Evolutionary conservation across 2,329 filamentous ascomycete genomes (phyloP).

Genomic region (Arthrobotrys sinensis): DNA sequence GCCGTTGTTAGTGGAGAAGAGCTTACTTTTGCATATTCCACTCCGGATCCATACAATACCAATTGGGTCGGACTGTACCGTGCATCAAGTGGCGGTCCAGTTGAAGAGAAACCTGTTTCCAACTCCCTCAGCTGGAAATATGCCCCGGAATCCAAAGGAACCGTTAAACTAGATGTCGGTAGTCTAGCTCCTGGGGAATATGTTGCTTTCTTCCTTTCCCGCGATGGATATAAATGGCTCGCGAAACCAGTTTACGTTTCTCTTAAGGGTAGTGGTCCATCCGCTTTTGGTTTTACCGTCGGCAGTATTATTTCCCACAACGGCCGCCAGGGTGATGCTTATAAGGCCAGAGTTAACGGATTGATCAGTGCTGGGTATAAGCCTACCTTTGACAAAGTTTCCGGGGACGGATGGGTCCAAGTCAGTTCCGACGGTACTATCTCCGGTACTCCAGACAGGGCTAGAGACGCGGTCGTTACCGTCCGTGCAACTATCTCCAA

Average conservation of each 20-base stretch:
- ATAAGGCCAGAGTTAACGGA: constrained; percentile 66
- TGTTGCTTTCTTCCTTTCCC: constrained; percentile 83
- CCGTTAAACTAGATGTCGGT: constrained; percentile 86
- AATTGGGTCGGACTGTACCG: constrained; percentile 69
- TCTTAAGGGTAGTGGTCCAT: constrained; percentile 46
- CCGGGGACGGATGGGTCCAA: constrained; percentile 66
- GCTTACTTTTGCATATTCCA: constrained; percentile 67
- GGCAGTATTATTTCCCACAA: constrained; percentile 66
- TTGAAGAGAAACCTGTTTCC: constrained; percentile 65
- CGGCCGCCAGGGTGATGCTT: constrained; percentile 66
- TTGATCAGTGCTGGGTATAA: constrained; percentile 65
- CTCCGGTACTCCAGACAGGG: constrained; percentile 66
- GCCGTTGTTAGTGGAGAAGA: constrained; percentile 11
- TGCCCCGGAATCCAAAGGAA: constrained; percentile 71
- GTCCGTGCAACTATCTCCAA: constrained; percentile 65
- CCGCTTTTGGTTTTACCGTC: constrained; percentile 65
- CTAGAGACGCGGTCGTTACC: constrained; percentile 62
- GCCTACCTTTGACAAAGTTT: constrained; percentile 65
- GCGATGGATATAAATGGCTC: constrained; percentile 73
- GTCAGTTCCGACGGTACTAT: constrained; percentile 66
- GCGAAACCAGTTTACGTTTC: constrained; percentile 66
- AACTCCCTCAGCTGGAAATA: constrained; percentile 67
- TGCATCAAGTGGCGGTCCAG: constrained; percentile 66
- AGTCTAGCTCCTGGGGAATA: constrained; percentile 80
- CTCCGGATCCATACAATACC: constrained; percentile 62